Evolutionary conservation across 2,329 filamentous ascomycete species (phyloP), one percentile per base, ranked within the genome.

Genomic region (Apiospora aurea): DNA sequence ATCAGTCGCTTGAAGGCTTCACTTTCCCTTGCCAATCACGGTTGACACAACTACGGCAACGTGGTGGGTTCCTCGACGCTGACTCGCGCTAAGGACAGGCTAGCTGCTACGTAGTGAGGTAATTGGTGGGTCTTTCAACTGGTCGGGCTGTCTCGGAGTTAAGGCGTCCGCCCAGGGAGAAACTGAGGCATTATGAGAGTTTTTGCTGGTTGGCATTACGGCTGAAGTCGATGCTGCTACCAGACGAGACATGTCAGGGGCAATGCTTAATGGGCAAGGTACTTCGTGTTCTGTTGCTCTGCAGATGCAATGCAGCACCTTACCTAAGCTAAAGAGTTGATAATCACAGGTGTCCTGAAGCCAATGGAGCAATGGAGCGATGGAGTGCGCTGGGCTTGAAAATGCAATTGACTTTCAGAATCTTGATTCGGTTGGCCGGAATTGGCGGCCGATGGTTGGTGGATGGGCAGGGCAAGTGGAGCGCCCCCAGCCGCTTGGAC

Each of bases 91-190:
- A 64, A 41, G 57, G 18, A 34, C 57, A n/a, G 21, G 46, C n/a
- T 49, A 49, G 46, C 57, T 64, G 34, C 57, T n/a, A 38, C 57
- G 57, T 64, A 64, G 57, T 64, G 57, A 64, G 57, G 57, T 64
- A 64, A 64, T 64, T 64, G 57, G 57, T 64, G 57, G 57, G 41
- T 14, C 57, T 41, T n/a, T 18, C 57, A 38, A 10, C 41, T n/a
- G 29, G 57, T 64, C 57, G 57, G 57, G 57, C 57, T 64, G 57
- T 64, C 57, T 64, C 57, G 57, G 57, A 64, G 57, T 64, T 64
- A 64, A 64, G 57, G 41, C 57, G 57, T 24, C 34, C 8, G 16
- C 34, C 34, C 29, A 11, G n/a, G 53, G 38, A 18, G 47, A 51
- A n/a, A 2, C 11, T 53, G 16, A 38, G 53, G 53, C 29, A 11